phyloP scores from a whole-genome alignment of 352 stramenopile species.

The Phytophthora boehmeriae region DNA sequence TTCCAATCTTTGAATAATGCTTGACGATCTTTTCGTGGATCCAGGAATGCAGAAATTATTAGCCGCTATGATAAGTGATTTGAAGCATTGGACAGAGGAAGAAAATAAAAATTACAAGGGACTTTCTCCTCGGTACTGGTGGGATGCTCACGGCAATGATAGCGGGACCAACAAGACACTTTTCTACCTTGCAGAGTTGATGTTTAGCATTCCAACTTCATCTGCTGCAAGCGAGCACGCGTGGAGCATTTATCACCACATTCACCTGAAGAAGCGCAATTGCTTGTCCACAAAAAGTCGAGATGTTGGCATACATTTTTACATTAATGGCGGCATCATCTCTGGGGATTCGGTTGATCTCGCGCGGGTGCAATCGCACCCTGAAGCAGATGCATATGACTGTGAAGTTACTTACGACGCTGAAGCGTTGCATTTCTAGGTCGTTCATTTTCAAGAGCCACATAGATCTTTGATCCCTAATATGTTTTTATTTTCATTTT shows the following conservation, averaged over 20 bases:
- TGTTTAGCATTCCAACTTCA: conserved; percentile 10
- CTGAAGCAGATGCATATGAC: background rate
- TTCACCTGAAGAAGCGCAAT: conserved; percentile 6
- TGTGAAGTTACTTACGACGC: background rate
- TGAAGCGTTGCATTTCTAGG: background rate
- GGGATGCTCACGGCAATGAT: background rate
- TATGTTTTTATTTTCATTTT: no score
- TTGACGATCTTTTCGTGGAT: no score
- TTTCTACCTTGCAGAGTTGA: background rate
- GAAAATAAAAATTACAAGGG: no score
- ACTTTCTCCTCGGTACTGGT: no score
- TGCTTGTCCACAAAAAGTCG: background rate
- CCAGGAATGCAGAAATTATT: no score
- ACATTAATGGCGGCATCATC: conserved; percentile 1
- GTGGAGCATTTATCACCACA: conserved; percentile 6
- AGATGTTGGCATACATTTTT: conserved; percentile 8
- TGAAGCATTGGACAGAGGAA: no score
- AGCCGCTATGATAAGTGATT: no score
- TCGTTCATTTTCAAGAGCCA: no score
- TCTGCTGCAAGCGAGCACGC: conserved; percentile 4
- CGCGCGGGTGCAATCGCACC: background rate
- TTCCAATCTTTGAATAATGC: no score
- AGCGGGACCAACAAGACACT: background rate
- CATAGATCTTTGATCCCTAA: no score
- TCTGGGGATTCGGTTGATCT: background rate